Percentiles rank a stretch among this genome's conserved stretches.
Conservation (phyloP, 371 early-diverging fungal species). For the Mortierella sp. region DNA sequence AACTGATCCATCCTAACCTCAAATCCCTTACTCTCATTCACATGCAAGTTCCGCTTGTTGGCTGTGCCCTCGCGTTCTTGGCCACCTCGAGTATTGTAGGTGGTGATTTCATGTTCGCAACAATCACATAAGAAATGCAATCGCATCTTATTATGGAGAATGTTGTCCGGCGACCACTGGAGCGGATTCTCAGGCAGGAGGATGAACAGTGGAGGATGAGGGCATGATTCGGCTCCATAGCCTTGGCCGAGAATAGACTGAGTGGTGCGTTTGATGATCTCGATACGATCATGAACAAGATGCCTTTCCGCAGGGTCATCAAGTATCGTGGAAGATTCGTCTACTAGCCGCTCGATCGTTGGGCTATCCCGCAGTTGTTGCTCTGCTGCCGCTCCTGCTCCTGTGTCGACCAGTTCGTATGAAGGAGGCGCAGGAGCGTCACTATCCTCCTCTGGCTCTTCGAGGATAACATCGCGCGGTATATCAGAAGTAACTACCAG, state of each 20-base stretch:
- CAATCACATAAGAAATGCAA: conserved; percentile 47
- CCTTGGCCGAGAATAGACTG: conserved; percentile 28
- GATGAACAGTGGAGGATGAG: conserved; percentile 44
- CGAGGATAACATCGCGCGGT: background rate
- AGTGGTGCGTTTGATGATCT: conserved; percentile 22
- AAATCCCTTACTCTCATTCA: conserved; percentile 26
- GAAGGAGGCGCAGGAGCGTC: conserved; percentile 17
- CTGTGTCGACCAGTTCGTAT: conserved; percentile 17
- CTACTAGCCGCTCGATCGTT: background rate
- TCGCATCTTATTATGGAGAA: conserved; percentile 48
- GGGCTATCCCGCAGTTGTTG: background rate
- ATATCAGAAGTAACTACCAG: background rate
- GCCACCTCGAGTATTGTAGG: background rate
- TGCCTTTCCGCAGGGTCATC: conserved; percentile 29
- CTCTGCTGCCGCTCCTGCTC: background rate
- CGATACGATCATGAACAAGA: conserved; percentile 20
- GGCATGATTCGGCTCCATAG: conserved; percentile 30
- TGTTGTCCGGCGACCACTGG: conserved; percentile 31
- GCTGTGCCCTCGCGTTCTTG: background rate
- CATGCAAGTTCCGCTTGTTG: conserved; percentile 32
- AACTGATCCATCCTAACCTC: conserved; percentile 43
- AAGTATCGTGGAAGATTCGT: background rate
- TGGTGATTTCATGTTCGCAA: conserved; percentile 20
- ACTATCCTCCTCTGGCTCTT: conserved; percentile 10
- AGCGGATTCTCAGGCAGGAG: conserved; percentile 35